Base-by-base conservation (phyloP, 108 stramenopile species). In the Parmales sp. region DNA sequence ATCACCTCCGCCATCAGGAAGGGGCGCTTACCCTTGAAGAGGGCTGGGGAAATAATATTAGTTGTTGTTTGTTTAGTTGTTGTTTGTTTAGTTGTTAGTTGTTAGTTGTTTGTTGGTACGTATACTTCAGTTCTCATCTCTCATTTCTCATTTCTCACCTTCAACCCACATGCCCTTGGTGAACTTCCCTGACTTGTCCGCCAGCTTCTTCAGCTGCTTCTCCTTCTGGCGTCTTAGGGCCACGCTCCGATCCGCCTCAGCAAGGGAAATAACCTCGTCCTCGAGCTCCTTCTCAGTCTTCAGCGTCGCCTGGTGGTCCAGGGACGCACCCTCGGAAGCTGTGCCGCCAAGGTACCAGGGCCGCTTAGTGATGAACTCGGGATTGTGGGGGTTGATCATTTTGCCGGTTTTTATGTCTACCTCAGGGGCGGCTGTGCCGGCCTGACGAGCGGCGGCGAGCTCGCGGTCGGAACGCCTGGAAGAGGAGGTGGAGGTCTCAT, bases 381-480 rank as follows among this genome's bases (percentile, higher is more conserved):
- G 98, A 69, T 98, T 97, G 88, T 99, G 98, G 20, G 98, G 98
- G 72, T 99, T 99, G 77, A 99, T 94, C 87, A 98, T 98, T 43
- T 78, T 73, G 38, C 90, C 90, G 13, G 88, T 85, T 63, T 87
- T 91, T 71, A 90, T 78, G 77, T 97, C 96, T 0, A 89, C 79
- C 64, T 79, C 87, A 9, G 95, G 94, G 20, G 89, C 87, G 29
- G 85, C 74, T 19, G 81, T 60, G 19, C 93, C 93, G 37, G 85
- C 70, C 65, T 85, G 83, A 23, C 92, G 81, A 38, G 92, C 92
- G 73, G 90, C 82, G 8, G 80, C 80, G 63, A 89, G 67, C 73
- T 88, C 83, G n/a, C 31, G 37, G 26, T 72, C 22, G n/a, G n/a
- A n/a, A n/a, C n/a, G n/a, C 37, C n/a, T n/a, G n/a, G n/a, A n/a